Percentiles rank a stretch among this genome's conserved stretches.
phyloP scores from a whole-genome alignment of 495 filamentous ascomycete genomes.

The Physcia stellaris region DNA sequence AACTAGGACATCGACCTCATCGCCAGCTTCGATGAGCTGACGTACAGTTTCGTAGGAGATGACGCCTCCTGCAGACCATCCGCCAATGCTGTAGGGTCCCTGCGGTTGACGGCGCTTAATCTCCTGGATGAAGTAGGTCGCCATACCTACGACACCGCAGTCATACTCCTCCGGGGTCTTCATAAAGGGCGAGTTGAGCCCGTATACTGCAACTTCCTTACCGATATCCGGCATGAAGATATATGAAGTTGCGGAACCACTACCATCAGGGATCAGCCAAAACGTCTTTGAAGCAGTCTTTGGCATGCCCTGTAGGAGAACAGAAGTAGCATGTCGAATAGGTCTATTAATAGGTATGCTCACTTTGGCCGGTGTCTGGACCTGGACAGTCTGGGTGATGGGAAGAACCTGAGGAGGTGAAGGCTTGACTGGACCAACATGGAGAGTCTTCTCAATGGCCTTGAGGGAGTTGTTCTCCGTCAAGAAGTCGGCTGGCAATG shows the following conservation, averaged over 20 bases:
- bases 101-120: slow-evolving; percentile 61
- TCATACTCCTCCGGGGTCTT: slow-evolving; percentile 42
- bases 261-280: slow-evolving; percentile 38
- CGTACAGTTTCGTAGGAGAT: slow-evolving; percentile 74
- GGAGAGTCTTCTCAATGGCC: slow-evolving; percentile 22
- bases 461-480: slow-evolving; percentile 18
- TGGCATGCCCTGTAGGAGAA: slow-evolving; percentile 22
- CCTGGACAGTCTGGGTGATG: slow-evolving; percentile 3
- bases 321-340: neutral
- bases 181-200: slow-evolving; percentile 56
- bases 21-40: slow-evolving; percentile 52
- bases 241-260: slow-evolving; percentile 45
- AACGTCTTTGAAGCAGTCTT: slow-evolving; percentile 29
- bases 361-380: slow-evolving; percentile 20
- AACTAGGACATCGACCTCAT: slow-evolving; percentile 59
- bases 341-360: slow-evolving; percentile 14
- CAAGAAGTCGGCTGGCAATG: slow-evolving; percentile 10
- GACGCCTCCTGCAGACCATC: slow-evolving; percentile 81
- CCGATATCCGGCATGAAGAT: slow-evolving; percentile 42
- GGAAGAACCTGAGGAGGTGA: neutral
- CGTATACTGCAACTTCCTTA: slow-evolving; percentile 42
- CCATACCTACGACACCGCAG: slow-evolving; percentile 41
- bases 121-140: slow-evolving; percentile 45
- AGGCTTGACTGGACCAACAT: slow-evolving; percentile 8
- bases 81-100: slow-evolving; percentile 55